Base-by-base conservation (phyloP, 2,329 filamentous ascomycete species). In the Zarea fungicola region DNA sequence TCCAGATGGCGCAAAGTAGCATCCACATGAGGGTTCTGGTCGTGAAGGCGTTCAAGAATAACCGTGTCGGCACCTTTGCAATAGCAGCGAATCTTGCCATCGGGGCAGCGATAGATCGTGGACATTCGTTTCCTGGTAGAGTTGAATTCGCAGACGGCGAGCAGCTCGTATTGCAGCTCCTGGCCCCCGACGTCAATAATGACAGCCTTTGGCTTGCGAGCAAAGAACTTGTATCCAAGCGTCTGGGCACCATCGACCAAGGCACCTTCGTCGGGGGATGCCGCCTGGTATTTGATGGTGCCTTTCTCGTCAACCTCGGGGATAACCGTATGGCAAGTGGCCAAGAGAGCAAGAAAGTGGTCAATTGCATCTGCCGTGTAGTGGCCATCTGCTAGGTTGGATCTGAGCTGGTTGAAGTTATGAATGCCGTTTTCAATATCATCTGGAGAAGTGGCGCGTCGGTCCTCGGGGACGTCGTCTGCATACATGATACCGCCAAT, bases 121-220 rank as follows among this genome's bases (percentile, higher is more conserved):
- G 93, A 97, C 93, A 99, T 99, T 56, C 93, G 80, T 73, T 99
- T 99, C 60, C 93, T 80, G 18, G 67, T 72, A 1, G 93, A 97
- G 70, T 99, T 99, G 76, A 99, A 99, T 67, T 99, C 93, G 65
- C 92, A 96, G n/a, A 99, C 91, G 3, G 92, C 92, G 51, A 99
- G 72, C 32, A 99, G 76, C 65, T 96, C 89, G 64, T 93, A 99
- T 64, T 96, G 87, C 36, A 80, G 75, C 56, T 89, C 78, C 57
- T 80, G 71, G 1, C 87, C 90, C 32, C 80, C 78, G 2, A 86
- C 84, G 49, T 86, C 79, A 58, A 97, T 91, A 34, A 91, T 86
- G 25, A 99, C 93, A 5, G 89, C 81, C 51, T 84, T 83, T 25
- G 93, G 95, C 70, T 93, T 96, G 60, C 95, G 83, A 44, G 93